Conservation (phyloP, 139 green algal species). For the Coelastrella sp. region DNA sequence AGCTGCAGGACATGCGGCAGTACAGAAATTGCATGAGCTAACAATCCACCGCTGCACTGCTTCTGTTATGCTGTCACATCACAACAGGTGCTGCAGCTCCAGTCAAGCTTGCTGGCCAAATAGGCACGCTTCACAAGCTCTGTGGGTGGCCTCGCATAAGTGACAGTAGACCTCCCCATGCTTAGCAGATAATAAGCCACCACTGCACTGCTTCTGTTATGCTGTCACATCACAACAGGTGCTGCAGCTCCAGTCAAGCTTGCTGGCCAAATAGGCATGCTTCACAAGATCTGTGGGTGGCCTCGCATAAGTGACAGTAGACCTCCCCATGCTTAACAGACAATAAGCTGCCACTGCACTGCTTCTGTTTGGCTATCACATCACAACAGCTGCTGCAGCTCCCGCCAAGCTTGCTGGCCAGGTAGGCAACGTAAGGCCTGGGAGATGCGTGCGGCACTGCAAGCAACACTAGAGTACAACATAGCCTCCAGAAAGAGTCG, state of each 20-base stretch:
- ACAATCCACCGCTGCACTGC: slow-evolving; percentile 52
- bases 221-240: not conserved
- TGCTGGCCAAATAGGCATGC: slow-evolving; percentile 55
- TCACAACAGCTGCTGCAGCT: no score
- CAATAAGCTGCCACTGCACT: not conserved
- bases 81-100: slow-evolving; percentile 8
- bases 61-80: not conserved
- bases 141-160: slow-evolving; percentile 58
- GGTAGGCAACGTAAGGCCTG: no score
- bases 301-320: no score
- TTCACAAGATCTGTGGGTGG: slow-evolving; percentile 83
- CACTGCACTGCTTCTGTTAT: not conserved
- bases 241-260: slow-evolving; percentile 55
- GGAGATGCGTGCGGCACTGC: no score
- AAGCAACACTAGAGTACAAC: not conserved
- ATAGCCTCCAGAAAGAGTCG: not conserved
- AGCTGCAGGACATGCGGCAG: not conserved
- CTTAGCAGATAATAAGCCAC: slow-evolving; percentile 23
- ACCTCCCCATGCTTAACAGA: no score
- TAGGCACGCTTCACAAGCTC: slow-evolving; percentile 76
- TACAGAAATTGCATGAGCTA: slow-evolving; percentile 44
- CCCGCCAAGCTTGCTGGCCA: no score
- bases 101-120: slow-evolving; percentile 64
- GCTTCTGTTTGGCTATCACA: no score
- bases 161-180: no score